Base-by-base conservation (phyloP, 129 eudicot genomes). In the Chrysanthemum makinoi region DNA sequence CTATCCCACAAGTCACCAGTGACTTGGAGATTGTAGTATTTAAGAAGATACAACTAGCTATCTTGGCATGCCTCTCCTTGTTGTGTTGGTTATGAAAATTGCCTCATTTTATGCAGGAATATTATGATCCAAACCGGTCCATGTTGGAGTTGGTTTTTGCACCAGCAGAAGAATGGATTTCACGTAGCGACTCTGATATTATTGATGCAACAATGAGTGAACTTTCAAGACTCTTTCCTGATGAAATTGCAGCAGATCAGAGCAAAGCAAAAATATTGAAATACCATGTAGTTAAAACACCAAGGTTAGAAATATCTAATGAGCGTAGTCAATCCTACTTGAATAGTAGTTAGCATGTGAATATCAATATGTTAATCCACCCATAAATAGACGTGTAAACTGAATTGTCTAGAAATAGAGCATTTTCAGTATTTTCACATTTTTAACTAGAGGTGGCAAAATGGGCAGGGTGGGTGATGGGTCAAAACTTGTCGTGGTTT, bases 81-180 rank as follows among this genome's bases (percentile, higher is more conserved):
- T 26, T 13, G 26, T 4, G 3, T 60, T 35, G 44, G 44, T 35
- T 35, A 35, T 6, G 8, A 14, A 24, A 26, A 9, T 55, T 14
- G 7, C 11, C 44, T 64, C n/a, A 12, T 75, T 68, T 60, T n/a
- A 7, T 84, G 77, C 87, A 92, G 98, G 99, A 95, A 84, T 95
- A 95, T 76, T 90, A 90, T 56, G 79, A 84, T 78, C 99, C 99
- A 39, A 84, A 90, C 57, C 72, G 77, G 66, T 95, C 99, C 17
- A 95, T 90, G 99, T 82, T 95, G 89, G 99, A 95, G 72, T 80
- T 95, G 80, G 97, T 95, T 16, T 95, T 95, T 82, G 99, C 99
- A 52, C 99, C 99, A 14, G 99, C 99, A 63, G 97, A 95, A 72
- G 97, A 90, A 78, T 95, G 97, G 99, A 88, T 95, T 30, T 83